Conservation (phyloP, 2,329 filamentous ascomycete species). For the Camillea tinctor region DNA sequence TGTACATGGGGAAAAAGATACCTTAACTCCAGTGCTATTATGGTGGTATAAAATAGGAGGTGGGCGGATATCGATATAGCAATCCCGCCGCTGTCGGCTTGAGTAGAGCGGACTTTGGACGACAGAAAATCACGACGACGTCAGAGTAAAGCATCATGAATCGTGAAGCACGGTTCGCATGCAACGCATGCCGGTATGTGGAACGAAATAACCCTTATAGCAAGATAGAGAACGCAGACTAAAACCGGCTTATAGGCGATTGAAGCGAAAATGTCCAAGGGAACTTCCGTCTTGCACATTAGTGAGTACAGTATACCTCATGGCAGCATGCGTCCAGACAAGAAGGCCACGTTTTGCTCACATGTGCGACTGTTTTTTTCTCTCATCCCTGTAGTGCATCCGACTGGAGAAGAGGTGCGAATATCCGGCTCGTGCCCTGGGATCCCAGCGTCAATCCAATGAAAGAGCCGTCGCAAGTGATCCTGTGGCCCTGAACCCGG, state of each 20-base stretch:
- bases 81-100: not conserved
- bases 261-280: constrained; percentile 20
- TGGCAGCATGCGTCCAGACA: not conserved
- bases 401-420: constrained; percentile 24
- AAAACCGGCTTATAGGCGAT: constrained; percentile 6
- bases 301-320: no score
- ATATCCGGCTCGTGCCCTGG: constrained; percentile 15
- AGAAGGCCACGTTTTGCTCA: no score
- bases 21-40: not conserved
- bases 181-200: constrained; percentile 15
- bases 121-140: not conserved
- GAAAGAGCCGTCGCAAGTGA: not conserved
- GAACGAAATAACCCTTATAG: not conserved
- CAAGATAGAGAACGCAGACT: not conserved
- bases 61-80: not conserved
- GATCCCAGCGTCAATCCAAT: not conserved
- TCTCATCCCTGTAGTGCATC: constrained; percentile 14
- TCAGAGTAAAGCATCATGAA: constrained; percentile 10
- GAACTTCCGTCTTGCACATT: constrained; percentile 23
- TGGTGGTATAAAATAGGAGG: not conserved
- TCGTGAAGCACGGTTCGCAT: constrained; percentile 16
- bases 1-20: not conserved
- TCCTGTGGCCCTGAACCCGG: not conserved
- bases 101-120: not conserved
- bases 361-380: not conserved